These are phyloP conservation scores for Penicillium sp. DNA, from an alignment of 2,329 filamentous ascomycete species.

Conservation along the genomic window DNA sequence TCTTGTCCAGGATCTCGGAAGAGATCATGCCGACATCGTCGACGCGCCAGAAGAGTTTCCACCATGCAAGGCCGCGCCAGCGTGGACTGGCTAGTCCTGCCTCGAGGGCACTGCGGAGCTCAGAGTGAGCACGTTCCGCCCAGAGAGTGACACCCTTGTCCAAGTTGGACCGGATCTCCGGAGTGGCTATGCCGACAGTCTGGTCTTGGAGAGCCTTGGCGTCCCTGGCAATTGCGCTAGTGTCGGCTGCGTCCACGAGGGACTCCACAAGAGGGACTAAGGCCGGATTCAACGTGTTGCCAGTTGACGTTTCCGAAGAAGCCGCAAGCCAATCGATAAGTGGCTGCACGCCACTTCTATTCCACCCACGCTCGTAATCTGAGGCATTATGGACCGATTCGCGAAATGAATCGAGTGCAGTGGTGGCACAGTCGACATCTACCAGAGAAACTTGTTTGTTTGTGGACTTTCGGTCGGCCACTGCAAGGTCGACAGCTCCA, in stretches of 20 bases:
- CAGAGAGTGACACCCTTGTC: slow-evolving; percentile 61
- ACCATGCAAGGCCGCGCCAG: slow-evolving; percentile 84
- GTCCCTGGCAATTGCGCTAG: slow-evolving; percentile 30
- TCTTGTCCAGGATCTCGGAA: slow-evolving; percentile 69
- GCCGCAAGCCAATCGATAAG: slow-evolving; percentile 61
- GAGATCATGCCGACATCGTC: slow-evolving; percentile 86
- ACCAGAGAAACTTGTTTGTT: slow-evolving; percentile 49
- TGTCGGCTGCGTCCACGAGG: slow-evolving; percentile 50
- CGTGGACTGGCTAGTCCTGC: slow-evolving; percentile 68
- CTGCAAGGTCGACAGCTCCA: slow-evolving; percentile 45
- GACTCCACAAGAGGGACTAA: slow-evolving; percentile 65
- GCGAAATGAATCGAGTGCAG: slow-evolving; percentile 65
- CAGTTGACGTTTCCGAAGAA: slow-evolving; percentile 19
- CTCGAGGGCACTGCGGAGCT: slow-evolving; percentile 76
- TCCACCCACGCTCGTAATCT: slow-evolving; percentile 71
- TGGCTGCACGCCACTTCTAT: slow-evolving; percentile 63
- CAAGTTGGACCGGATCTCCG: slow-evolving; percentile 50
- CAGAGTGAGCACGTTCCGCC: slow-evolving; percentile 75
- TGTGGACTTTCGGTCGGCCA: slow-evolving; percentile 38
- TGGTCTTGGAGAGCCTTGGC: slow-evolving; percentile 29
- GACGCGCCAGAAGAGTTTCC: slow-evolving; percentile 91
- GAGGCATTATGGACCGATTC: slow-evolving; percentile 65
- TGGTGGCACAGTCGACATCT: slow-evolving; percentile 59
- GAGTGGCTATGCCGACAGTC: slow-evolving; percentile 37
- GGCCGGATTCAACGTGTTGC: slow-evolving; percentile 59